Evolutionary conservation across 495 filamentous ascomycete genomes (phyloP).

Genomic region (Annulohypoxylon maeteangense): DNA sequence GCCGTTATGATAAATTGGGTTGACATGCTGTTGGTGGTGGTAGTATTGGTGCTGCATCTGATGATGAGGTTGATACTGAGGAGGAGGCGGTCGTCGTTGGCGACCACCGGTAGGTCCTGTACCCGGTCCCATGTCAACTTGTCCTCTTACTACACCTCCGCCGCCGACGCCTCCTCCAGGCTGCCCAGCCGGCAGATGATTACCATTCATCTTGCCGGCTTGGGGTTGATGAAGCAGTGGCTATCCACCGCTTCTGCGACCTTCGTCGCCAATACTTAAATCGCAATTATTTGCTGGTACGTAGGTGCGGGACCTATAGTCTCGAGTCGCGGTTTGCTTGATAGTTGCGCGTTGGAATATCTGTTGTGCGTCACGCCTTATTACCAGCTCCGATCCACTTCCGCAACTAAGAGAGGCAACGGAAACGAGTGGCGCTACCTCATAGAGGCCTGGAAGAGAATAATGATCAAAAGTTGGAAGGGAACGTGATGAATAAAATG

Average conservation of each 20-base stretch:
- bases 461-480: slow-evolving; percentile 12
- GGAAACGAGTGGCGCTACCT: slow-evolving; percentile 28
- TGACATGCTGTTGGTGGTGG: slow-evolving; percentile 49
- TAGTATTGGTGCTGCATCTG: slow-evolving; percentile 48
- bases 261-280: slow-evolving; percentile 22
- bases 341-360: slow-evolving; percentile 29
- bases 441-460: slow-evolving; percentile 13
- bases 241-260: slow-evolving; percentile 55
- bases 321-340: slow-evolving; percentile 13
- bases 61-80: slow-evolving; percentile 48
- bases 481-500: slow-evolving; percentile 11
- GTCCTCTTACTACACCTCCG: slow-evolving; percentile 33
- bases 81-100: slow-evolving; percentile 33
- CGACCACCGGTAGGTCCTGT: slow-evolving; percentile 43
- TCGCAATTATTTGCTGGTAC: slow-evolving; percentile 11
- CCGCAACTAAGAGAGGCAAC: slow-evolving; percentile 28
- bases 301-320: not conserved
- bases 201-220: slow-evolving; percentile 70
- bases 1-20: slow-evolving; percentile 47
- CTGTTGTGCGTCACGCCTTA: slow-evolving; percentile 25
- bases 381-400: slow-evolving; percentile 43
- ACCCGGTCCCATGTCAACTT: slow-evolving; percentile 55
- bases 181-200: slow-evolving; percentile 73
- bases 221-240: slow-evolving; percentile 60
- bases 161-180: slow-evolving; percentile 49